Evolutionary conservation across 345 rosid species (phyloP).

Genomic region (Lumnitzera racemosa): DNA sequence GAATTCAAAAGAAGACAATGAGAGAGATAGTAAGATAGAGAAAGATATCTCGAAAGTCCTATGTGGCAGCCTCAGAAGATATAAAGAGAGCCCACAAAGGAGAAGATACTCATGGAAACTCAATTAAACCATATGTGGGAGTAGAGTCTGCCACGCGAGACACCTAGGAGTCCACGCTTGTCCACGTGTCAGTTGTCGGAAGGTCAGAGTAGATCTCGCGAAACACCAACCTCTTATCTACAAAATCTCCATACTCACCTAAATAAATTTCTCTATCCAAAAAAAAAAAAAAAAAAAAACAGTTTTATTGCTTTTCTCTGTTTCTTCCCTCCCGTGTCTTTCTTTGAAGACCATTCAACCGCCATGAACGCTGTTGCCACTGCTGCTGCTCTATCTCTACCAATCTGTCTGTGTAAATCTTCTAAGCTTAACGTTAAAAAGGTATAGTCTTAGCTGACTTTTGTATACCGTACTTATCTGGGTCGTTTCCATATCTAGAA

Average conservation of each 20-base stretch:
- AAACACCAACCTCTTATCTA: conserved; percentile 64
- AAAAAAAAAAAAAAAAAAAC: too few species aligned
- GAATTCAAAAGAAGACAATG: background rate
- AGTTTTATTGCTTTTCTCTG: background rate
- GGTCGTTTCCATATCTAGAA: background rate
- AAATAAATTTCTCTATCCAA: conserved; percentile 5
- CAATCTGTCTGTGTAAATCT: conserved; percentile 51
- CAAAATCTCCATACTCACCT: conserved; percentile 18
- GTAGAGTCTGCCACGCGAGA: conserved; percentile 40
- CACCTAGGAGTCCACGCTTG: conserved; percentile 2
- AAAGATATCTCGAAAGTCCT: conserved; percentile 48
- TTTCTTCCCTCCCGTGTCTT: background rate
- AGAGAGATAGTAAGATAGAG: conserved; percentile 10
- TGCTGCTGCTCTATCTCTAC: conserved; percentile 65
- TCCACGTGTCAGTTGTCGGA: conserved; percentile 62
- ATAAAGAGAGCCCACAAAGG: conserved; percentile 8
- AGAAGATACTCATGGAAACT: conserved; percentile 1
- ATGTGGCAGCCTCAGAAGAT: conserved; percentile 39
- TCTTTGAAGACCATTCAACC: conserved; percentile 12
- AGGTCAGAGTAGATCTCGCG: conserved; percentile 74
- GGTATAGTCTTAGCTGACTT: conserved; percentile 27
- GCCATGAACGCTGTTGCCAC: conserved; percentile 77
- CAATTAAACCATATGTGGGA: conserved; percentile 46
- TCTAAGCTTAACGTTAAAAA: conserved; percentile 40
- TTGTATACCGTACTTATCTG: conserved; percentile 5